Conservation (phyloP, 106 monocot species). For the Dioscorea alata region DNA sequence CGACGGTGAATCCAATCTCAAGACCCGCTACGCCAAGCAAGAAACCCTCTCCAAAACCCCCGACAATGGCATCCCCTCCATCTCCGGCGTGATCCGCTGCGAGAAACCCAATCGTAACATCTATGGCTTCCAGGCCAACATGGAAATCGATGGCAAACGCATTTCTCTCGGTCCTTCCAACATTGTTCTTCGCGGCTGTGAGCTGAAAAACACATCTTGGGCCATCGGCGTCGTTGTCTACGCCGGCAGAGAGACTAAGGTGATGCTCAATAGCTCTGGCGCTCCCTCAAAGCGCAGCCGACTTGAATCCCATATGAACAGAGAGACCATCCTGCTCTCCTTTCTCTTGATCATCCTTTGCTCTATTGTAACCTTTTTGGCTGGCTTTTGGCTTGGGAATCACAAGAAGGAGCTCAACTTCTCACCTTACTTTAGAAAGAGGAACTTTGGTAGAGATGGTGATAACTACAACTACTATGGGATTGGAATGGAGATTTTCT, state of each 20-base stretch:
- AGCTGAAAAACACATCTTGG: conserved; percentile 66
- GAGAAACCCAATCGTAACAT: conserved; percentile 64
- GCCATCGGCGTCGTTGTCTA: conserved; percentile 49
- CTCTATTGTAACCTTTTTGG: conserved; percentile 13
- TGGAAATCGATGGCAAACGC: conserved; percentile 26
- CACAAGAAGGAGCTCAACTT: conserved; percentile 39
- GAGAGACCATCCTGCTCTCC: conserved; percentile 35
- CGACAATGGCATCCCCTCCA: background rate
- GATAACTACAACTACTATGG: conserved; percentile 71
- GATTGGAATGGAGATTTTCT: conserved; percentile 51
- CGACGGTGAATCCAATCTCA: conserved; percentile 90
- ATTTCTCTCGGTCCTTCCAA: conserved; percentile 51
- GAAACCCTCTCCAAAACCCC: conserved; percentile 17
- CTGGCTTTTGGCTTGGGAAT: conserved; percentile 42
- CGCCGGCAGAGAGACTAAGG: conserved; percentile 59
- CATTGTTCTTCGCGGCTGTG: conserved; percentile 52
- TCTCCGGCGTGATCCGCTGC: conserved; percentile 20
- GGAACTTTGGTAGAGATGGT: conserved; percentile 14
- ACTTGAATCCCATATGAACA: conserved; percentile 52
- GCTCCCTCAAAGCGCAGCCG: conserved; percentile 62
- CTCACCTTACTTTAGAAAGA: conserved; percentile 53
- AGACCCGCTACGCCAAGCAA: conserved; percentile 89
- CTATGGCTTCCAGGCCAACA: conserved; percentile 54
- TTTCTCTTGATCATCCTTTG: conserved; percentile 21
- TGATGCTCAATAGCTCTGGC: conserved; percentile 62